Evolutionary conservation across 23 red algal species (phyloP), one percentile per base, ranked within the genome.

Genomic region (Gracilaria vermiculophylla): DNA sequence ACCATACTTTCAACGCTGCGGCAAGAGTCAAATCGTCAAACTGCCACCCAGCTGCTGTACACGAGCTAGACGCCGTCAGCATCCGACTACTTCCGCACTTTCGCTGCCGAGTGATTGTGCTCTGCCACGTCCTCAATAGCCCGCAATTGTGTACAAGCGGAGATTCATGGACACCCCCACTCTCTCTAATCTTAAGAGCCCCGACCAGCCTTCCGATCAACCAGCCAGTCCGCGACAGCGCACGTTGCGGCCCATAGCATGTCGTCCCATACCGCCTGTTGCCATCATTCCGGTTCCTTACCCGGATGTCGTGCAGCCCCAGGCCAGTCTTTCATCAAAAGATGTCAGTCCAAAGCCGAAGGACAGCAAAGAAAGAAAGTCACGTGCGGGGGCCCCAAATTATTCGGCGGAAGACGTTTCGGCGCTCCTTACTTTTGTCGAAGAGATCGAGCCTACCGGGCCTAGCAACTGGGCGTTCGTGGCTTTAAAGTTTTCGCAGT

Each of bases 361-460:
- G 39, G 67, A 73, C 32, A 48, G 17, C 67, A 73, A 73, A 28
- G 67, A 73, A 40, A 42, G 67, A 42, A 73, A 73, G 17, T 73
- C 67, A 27, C 62, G 81, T 20, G 60, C 44, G 72, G 81, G 81
- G 6, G 81, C 81, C 11, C 81, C 81, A 34, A 86, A 86, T 35
- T 86, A 71, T 62, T 72, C 81, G 35, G 25, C 62, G 50, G 51
- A 67, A 43, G 81, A 86, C 42, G 60, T 69, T 1, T 10, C 25
- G 24, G 81, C 62, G 25, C 81, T 86, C 12, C 81, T 86, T 32
- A 24, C 13, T 32, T 37, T 86, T 53, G 45, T 86, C 15, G 81
- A 71, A 58, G 81, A 86, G 44, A 44, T 70, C 20, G 66, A 72
- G 31, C 81, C 81, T 2, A 45, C 64, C 12, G 58, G 81, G 31